phyloP scores from a whole-genome alignment of 2,329 filamentous ascomycete species.

The Fusarium sulawesiense region DNA sequence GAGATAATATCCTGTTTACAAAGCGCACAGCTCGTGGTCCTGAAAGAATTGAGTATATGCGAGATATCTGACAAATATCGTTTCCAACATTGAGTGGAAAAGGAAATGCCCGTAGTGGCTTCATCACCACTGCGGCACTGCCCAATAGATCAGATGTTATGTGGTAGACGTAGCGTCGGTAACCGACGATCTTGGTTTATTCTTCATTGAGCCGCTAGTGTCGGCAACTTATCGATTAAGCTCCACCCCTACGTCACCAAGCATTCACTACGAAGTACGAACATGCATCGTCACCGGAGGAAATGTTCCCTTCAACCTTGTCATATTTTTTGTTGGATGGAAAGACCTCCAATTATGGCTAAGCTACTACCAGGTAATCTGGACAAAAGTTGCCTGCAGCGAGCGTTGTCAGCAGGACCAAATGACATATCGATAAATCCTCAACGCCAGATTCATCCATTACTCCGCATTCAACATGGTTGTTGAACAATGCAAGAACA shows the following conservation, averaged over 20 bases:
- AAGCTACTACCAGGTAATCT: constrained; percentile 7
- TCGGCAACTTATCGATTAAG: constrained; percentile 47
- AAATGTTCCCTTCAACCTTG: constrained; percentile 2
- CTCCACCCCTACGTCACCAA: constrained; percentile 26
- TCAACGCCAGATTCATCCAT: constrained; percentile 31
- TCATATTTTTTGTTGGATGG: neutral
- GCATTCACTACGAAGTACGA: neutral
- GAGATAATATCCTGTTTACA: constrained; percentile 60
- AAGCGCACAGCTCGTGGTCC: constrained; percentile 57
- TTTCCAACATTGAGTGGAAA: constrained; percentile 77
- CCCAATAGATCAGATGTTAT: neutral
- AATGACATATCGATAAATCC: constrained; percentile 12
- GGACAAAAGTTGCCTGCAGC: constrained; percentile 7
- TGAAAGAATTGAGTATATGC: constrained; percentile 70
- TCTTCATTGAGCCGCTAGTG: constrained; percentile 22
- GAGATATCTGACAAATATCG: constrained; percentile 78
- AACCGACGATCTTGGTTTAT: constrained; percentile 12
- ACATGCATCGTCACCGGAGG: constrained; percentile 17
- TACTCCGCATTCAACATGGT: constrained; percentile 28
- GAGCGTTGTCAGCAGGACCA: constrained; percentile 7
- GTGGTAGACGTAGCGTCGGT: neutral
- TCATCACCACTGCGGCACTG: constrained; percentile 41
- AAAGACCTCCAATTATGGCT: constrained; percentile 27
- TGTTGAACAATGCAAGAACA: constrained; percentile 22
- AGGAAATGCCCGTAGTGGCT: constrained; percentile 64